Evolutionary conservation across 768 basidiomycete genomes (phyloP).

Genomic region (Mycena galopus): DNA sequence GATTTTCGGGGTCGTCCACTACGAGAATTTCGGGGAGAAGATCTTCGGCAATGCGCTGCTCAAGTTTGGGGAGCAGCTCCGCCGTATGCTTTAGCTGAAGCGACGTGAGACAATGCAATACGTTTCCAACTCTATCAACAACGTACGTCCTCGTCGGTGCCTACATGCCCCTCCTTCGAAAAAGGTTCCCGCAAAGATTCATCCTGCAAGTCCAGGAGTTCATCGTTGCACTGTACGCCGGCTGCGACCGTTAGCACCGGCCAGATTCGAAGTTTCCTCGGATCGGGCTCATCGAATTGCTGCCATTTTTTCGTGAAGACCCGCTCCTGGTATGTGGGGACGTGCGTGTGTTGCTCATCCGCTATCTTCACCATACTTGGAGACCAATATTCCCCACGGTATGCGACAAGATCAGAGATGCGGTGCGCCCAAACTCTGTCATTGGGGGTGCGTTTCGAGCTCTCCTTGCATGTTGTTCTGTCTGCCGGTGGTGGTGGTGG

Average conservation of each 20-base stretch:
- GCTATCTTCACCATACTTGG: slow-evolving; percentile 9
- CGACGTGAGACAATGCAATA: background rate
- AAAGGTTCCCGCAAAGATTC: background rate
- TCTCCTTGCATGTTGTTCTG: background rate
- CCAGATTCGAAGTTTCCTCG: slow-evolving; percentile 23
- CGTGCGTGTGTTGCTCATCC: background rate
- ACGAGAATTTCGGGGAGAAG: slow-evolving; percentile 17
- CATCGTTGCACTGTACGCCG: slow-evolving; percentile 8
- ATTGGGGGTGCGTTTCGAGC: background rate
- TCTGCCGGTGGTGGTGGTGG: background rate
- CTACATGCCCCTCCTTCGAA: background rate
- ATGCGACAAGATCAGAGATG: background rate
- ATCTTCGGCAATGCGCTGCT: slow-evolving; percentile 15
- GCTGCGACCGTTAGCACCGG: slow-evolving; percentile 12
- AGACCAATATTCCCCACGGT: background rate
- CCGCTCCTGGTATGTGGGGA: background rate
- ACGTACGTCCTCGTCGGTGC: background rate
- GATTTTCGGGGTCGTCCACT: background rate
- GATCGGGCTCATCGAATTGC: slow-evolving; percentile 12
- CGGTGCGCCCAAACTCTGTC: slow-evolving; percentile 10
- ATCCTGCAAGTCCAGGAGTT: slow-evolving; percentile 10
- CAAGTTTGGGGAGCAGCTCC: slow-evolving; percentile 15
- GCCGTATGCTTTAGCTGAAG: background rate
- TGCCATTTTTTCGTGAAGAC: background rate
- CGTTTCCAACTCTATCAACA: background rate